Percentiles rank a stretch among this genome's conserved stretches.
Conservation (phyloP, 176 grass and related monocot genomes). For the Urochloa ruziziensis region DNA sequence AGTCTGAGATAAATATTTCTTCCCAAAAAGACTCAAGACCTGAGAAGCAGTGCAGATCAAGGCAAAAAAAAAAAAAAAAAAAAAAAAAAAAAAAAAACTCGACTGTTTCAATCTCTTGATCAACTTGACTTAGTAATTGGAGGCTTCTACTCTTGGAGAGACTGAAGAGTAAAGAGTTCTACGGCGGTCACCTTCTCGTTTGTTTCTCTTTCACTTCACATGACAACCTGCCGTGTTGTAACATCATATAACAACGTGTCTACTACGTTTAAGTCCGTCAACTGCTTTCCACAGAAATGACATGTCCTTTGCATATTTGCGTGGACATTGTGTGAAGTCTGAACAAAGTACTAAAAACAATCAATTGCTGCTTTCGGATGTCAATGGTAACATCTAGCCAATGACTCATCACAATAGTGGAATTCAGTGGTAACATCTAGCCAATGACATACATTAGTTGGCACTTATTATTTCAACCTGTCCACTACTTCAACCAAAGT, state of each 20-base stretch:
- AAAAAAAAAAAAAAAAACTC: too few relatives aligned
- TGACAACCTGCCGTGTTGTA: not conserved
- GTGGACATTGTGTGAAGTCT: not conserved
- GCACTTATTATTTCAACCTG: not conserved
- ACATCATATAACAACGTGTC: not conserved
- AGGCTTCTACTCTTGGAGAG: not conserved
- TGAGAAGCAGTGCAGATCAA: not conserved
- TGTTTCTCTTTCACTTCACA: not conserved
- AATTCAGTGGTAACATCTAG: slow-evolving; percentile 31
- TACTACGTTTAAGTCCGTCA: not conserved
- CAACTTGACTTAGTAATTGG: not conserved
- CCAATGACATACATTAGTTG: not conserved
- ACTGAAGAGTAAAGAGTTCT: not conserved
- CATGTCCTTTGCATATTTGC: not conserved
- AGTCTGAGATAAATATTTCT: not conserved
- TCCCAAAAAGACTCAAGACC: not conserved
- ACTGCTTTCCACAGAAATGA: slow-evolving; percentile 7
- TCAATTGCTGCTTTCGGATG: not conserved
- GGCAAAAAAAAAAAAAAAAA: too few relatives aligned
- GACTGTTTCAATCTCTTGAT: not conserved
- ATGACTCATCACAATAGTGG: slow-evolving; percentile 18
- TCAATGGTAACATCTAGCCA: too few relatives aligned
- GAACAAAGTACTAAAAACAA: not conserved
- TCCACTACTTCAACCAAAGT: not conserved
- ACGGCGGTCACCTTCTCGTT: not conserved